Evolutionary conservation across 768 basidiomycete genomes (phyloP).

Genomic region (Clitopilus passeckerianus): DNA sequence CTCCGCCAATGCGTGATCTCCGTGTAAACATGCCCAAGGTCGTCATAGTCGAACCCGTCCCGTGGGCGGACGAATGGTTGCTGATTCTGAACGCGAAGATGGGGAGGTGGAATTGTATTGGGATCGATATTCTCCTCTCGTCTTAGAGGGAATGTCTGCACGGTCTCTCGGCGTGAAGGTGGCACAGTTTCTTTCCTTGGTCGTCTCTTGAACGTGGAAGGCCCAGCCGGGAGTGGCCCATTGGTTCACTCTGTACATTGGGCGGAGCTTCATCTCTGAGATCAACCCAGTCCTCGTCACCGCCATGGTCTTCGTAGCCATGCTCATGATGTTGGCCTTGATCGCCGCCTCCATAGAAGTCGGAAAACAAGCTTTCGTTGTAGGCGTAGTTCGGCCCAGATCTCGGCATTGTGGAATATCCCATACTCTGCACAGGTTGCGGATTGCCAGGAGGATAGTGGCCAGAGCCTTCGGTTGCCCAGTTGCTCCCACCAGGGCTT

Average conservation of each 20-base stretch:
- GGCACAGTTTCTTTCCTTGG: constrained; percentile 28
- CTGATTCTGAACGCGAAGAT: constrained; percentile 61
- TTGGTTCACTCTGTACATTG: constrained; percentile 31
- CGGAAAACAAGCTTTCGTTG: constrained; percentile 23
- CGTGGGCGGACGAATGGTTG: constrained; percentile 75
- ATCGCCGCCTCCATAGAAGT: constrained; percentile 33
- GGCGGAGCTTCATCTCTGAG: constrained; percentile 41
- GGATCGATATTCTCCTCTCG: constrained; percentile 22
- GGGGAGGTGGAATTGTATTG: constrained; percentile 49
- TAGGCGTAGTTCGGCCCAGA: constrained; percentile 52
- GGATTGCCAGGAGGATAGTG: constrained; percentile 33
- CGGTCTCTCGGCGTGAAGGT: constrained; percentile 37
- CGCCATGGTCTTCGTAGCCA: constrained; percentile 17
- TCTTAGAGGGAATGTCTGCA: constrained; percentile 54
- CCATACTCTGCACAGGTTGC: constrained; percentile 23
- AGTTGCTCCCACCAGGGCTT: constrained; percentile 56
- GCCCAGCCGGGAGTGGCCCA: constrained; percentile 28
- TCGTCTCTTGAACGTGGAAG: constrained; percentile 30
- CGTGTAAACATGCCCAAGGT: constrained; percentile 60
- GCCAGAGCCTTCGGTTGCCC: constrained; percentile 48
- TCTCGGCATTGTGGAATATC: constrained; percentile 45
- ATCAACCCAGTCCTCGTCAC: constrained; percentile 57
- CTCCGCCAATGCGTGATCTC: constrained; percentile 71
- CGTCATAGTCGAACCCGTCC: constrained; percentile 63
- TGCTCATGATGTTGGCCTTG: constrained; percentile 14